Percentiles rank a stretch among this genome's conserved stretches.
These are phyloP conservation scores for Cunninghamia lanceolata DNA, from an alignment of 75 land plant genomes.

Conservation along the genomic window DNA sequence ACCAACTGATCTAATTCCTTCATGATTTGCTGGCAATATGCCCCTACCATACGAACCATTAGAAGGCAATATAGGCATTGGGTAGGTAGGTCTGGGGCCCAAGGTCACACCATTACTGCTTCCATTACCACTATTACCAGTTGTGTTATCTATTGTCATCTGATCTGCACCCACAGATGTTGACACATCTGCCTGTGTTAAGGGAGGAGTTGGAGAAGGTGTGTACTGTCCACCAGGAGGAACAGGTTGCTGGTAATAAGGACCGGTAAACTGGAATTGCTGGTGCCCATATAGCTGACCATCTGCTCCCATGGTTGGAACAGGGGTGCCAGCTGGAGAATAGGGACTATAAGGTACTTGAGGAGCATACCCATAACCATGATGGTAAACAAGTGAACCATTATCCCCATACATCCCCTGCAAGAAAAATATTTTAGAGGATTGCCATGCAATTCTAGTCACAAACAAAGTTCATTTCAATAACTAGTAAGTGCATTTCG, in stretches of 20 bases:
- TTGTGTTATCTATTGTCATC: constrained; percentile 35
- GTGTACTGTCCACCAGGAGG: constrained; percentile 43
- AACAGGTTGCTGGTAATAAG: constrained; percentile 60
- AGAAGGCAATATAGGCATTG: constrained; percentile 29
- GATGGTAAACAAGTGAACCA: constrained; percentile 50
- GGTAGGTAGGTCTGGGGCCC: constrained; percentile 40
- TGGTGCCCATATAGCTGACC: constrained; percentile 73
- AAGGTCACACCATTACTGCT: constrained; percentile 37
- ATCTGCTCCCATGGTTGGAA: constrained; percentile 45
- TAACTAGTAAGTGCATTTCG: background rate
- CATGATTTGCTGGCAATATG: constrained; percentile 45
- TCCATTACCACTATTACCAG: constrained; percentile 24
- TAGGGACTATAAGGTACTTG: constrained; percentile 64
- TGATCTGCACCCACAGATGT: constrained; percentile 48
- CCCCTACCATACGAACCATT: constrained; percentile 58
- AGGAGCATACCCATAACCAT: constrained; percentile 59
- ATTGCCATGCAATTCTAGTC: background rate
- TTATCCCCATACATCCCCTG: constrained; percentile 70
- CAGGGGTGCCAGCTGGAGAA: constrained; percentile 44
- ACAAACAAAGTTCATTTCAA: background rate
- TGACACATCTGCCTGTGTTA: constrained; percentile 31
- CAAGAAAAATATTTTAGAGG: constrained; percentile 2
- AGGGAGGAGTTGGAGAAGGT: constrained; percentile 23
- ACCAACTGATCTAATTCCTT: constrained; percentile 48
- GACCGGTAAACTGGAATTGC: constrained; percentile 58